Conservation (phyloP, 345 rosid genomes). For the Rhizophora mangle region DNA sequence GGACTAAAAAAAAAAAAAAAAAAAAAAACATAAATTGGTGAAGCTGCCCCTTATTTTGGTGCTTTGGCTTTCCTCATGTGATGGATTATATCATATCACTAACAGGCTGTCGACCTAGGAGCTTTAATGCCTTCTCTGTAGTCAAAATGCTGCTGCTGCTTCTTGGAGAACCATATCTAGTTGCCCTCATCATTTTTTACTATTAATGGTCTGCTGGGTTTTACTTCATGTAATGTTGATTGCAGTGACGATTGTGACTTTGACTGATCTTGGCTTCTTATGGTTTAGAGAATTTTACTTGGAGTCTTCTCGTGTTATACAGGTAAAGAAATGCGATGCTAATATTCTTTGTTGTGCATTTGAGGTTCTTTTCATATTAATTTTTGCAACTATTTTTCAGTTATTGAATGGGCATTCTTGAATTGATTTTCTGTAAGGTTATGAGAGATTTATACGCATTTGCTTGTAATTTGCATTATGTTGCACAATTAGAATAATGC, state of each 20-base stretch:
- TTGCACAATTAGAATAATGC: too few relatives aligned
- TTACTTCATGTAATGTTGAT: slow-evolving; percentile 23
- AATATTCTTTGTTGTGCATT: too few relatives aligned
- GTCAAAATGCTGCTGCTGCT: neutral
- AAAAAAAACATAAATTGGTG: too few relatives aligned
- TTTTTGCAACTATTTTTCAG: too few relatives aligned
- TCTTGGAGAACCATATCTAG: neutral
- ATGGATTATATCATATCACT: neutral
- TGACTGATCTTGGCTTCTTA: slow-evolving; percentile 95
- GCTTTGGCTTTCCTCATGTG: neutral
- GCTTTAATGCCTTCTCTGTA: neutral
- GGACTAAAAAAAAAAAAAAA: too few relatives aligned
- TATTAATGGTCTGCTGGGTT: slow-evolving; percentile 3
- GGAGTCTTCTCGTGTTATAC: slow-evolving; percentile 99
- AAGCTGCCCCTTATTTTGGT: too few relatives aligned
- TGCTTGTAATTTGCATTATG: too few relatives aligned
- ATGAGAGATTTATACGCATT: too few relatives aligned
- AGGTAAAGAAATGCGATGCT: slow-evolving; percentile 45
- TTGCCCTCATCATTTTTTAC: neutral
- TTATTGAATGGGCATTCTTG: too few relatives aligned
- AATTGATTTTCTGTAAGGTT: too few relatives aligned
- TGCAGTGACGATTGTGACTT: slow-evolving; percentile 77
- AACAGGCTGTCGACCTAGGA: neutral
- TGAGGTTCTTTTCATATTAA: too few relatives aligned
- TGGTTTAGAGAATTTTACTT: slow-evolving; percentile 99